Percentiles rank a stretch among this genome's conserved stretches.
phyloP scores from a whole-genome alignment of 208 protist genomes.

The Wallacemonas collosoma region DNA sequence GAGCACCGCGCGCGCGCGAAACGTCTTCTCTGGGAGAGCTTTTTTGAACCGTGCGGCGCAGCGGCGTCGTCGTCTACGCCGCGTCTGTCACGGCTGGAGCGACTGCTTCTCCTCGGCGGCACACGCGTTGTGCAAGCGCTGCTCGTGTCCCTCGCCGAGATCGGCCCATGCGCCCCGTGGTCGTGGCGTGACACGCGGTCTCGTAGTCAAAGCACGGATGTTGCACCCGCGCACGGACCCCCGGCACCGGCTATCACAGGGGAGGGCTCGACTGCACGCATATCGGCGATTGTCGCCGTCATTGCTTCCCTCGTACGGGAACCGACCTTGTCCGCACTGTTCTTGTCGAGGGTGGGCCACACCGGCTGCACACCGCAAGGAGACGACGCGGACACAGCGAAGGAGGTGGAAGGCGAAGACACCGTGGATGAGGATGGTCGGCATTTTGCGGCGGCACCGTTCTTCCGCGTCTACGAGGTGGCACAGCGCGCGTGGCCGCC shows the following conservation, averaged over 20 bases:
- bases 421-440: slow-evolving; percentile 8
- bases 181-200: neutral
- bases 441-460: slow-evolving; percentile 1
- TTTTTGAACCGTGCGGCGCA: neutral
- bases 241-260: neutral
- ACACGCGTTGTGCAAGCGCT: slow-evolving; percentile 32
- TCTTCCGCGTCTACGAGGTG: slow-evolving; percentile 29
- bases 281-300: neutral
- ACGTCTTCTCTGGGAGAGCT: slow-evolving; percentile 35
- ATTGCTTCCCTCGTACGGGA: slow-evolving; percentile 7
- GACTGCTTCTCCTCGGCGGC: slow-evolving; percentile 40
- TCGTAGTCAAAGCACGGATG: too few species aligned
- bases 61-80: too few species aligned
- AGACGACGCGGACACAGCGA: too few species aligned
- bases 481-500: slow-evolving; percentile 48
- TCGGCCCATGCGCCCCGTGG: slow-evolving; percentile 45
- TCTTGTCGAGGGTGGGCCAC: neutral
- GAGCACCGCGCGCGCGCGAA: slow-evolving; percentile 29
- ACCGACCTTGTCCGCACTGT: slow-evolving; percentile 18
- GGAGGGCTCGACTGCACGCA: neutral
- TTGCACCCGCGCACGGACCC: too few species aligned
- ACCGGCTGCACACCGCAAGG: too few species aligned
- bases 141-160: slow-evolving; percentile 45
- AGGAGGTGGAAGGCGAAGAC: too few species aligned
- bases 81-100: neutral